A percentile compares a stretch with the other conserved stretches of the same genome.
Conservation (phyloP, 2,329 filamentous ascomycete genomes). For the Trichophyton simii region DNA sequence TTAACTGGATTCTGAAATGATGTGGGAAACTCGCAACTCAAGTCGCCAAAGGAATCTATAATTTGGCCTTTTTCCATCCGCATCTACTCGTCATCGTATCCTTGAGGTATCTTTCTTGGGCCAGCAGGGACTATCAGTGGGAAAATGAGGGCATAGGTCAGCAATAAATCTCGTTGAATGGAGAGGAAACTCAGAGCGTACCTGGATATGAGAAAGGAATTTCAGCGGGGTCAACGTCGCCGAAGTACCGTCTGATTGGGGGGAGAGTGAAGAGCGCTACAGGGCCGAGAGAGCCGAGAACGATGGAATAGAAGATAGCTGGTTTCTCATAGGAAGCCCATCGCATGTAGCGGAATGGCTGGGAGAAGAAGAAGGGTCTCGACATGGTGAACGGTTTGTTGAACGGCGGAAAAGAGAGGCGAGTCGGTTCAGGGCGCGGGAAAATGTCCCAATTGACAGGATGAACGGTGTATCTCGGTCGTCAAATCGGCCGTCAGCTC, state of each 20-base stretch:
- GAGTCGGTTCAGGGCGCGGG: neutral
- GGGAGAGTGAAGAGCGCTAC: conserved; percentile 58
- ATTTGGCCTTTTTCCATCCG: neutral
- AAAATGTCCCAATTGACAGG: neutral
- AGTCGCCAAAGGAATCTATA: neutral
- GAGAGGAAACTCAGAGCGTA: conserved; percentile 39
- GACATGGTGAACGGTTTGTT: conserved; percentile 29
- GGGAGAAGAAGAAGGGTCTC: conserved; percentile 68
- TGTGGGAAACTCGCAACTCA: neutral
- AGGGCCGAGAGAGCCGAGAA: conserved; percentile 63
- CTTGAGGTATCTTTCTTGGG: conserved; percentile 34
- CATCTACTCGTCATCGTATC: conserved; percentile 33
- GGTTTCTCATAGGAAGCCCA: conserved; percentile 84
- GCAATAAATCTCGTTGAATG: neutral
- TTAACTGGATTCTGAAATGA: neutral
- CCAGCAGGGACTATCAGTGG: conserved; percentile 32
- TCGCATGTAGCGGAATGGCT: conserved; percentile 70
- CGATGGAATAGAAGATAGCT: conserved; percentile 76
- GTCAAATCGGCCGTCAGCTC: neutral
- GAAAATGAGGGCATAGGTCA: conserved; percentile 7
- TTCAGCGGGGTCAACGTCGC: conserved; percentile 57
- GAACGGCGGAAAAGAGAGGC: neutral
- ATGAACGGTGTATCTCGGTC: neutral
- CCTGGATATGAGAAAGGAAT: conserved; percentile 88
- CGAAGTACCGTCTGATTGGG: conserved; percentile 57